phyloP scores from a whole-genome alignment of 2,329 filamentous ascomycete species.

The Ascochyta fabae region DNA sequence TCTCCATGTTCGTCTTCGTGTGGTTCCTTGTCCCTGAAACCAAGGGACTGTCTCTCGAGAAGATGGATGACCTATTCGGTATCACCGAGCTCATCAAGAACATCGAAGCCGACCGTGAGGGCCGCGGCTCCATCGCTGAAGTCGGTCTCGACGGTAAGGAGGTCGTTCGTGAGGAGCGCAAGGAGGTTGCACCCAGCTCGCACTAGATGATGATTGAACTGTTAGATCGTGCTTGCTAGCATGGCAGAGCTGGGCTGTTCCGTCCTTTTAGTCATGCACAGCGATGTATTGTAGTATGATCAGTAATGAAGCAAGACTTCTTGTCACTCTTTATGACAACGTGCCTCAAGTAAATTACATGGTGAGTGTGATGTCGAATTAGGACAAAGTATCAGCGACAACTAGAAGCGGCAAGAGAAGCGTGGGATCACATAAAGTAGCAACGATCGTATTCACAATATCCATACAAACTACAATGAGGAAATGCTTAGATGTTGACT shows the following conservation, averaged over 20 bases:
- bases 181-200: conserved; percentile 27
- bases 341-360: not conserved
- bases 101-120: conserved; percentile 42
- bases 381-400: not conserved
- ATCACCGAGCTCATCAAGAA: conserved; percentile 58
- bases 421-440: not conserved
- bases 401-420: not conserved
- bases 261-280: not conserved
- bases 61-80: conserved; percentile 72
- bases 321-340: conserved; percentile 19
- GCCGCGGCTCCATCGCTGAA: conserved; percentile 26
- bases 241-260: not conserved
- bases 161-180: conserved; percentile 33
- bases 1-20: conserved; percentile 69
- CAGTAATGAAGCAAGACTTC: conserved; percentile 26
- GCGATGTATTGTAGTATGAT: not conserved
- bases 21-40: conserved; percentile 76
- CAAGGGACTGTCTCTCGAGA: conserved; percentile 68
- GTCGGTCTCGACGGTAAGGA: conserved; percentile 42
- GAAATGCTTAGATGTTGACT: not conserved
- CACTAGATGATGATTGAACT: not conserved
- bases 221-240: not conserved
- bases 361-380: not conserved
- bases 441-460: conserved; percentile 6
- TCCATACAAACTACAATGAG: conserved; percentile 5